These are phyloP conservation scores for Lichtheimia ornata DNA, from an alignment of 371 early-diverging fungal genomes.

Conservation along the genomic window DNA sequence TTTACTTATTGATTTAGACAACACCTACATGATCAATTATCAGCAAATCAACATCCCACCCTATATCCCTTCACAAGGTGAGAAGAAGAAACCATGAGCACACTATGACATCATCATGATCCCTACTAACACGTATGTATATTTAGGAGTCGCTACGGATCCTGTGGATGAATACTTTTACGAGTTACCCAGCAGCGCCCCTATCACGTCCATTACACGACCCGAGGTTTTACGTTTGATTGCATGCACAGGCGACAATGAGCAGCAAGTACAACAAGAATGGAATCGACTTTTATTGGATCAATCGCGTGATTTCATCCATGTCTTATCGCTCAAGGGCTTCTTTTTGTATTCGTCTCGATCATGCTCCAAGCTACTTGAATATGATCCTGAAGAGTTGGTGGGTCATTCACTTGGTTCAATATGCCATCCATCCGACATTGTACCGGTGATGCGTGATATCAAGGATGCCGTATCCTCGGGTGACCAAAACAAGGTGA, in stretches of 20 bases:
- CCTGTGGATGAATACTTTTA: slow-evolving; percentile 16
- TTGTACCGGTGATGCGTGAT: slow-evolving; percentile 65
- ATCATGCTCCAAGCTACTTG: slow-evolving; percentile 37
- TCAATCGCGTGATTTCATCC: slow-evolving; percentile 50
- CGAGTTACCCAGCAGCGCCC: slow-evolving; percentile 5
- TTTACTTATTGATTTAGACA: slow-evolving; percentile 28
- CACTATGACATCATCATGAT: background rate
- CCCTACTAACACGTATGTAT: background rate
- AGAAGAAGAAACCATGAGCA: background rate
- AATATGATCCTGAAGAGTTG: slow-evolving; percentile 53
- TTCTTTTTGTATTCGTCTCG: slow-evolving; percentile 58
- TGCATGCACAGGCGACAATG: slow-evolving; percentile 15
- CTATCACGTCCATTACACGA: background rate
- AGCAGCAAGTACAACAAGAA: slow-evolving; percentile 25
- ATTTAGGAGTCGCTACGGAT: slow-evolving; percentile 7
- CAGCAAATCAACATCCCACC: slow-evolving; percentile 40
- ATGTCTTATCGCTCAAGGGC: slow-evolving; percentile 63
- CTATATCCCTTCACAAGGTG: slow-evolving; percentile 17
- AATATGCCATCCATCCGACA: slow-evolving; percentile 66
- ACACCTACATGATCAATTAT: slow-evolving; percentile 52
- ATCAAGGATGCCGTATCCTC: slow-evolving; percentile 39
- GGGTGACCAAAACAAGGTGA: slow-evolving; percentile 27
- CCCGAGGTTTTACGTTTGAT: slow-evolving; percentile 8
- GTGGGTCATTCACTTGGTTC: slow-evolving; percentile 52
- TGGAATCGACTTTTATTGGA: slow-evolving; percentile 32